Conservation (phyloP, 495 filamentous ascomycete genomes). For the Chlorociboria aeruginascens region DNA sequence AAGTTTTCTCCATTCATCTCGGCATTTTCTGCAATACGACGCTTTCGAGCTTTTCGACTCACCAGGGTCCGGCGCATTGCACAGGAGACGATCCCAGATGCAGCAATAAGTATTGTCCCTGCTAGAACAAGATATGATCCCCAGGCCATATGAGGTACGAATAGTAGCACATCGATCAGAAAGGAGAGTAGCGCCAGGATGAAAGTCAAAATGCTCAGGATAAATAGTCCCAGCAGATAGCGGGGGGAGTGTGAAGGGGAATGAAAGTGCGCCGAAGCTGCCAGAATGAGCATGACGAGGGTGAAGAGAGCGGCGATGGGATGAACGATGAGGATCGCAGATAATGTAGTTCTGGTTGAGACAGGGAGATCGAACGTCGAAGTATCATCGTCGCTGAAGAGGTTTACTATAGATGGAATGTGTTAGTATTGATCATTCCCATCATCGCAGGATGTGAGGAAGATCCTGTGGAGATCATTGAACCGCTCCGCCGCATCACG, state of each 20-base stretch:
- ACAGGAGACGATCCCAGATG: constrained; percentile 78
- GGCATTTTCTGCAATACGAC: constrained; percentile 80
- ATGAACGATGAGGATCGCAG: constrained; percentile 83
- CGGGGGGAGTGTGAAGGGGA: constrained; percentile 84
- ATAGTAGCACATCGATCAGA: constrained; percentile 88
- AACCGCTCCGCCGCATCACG: too few relatives aligned
- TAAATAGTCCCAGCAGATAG: constrained; percentile 73
- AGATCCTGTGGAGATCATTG: background rate
- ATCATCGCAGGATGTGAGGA: background rate
- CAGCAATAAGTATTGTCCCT: constrained; percentile 75
- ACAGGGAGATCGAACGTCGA: constrained; percentile 63
- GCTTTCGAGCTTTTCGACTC: constrained; percentile 80
- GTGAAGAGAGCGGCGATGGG: constrained; percentile 82
- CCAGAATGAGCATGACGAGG: constrained; percentile 70
- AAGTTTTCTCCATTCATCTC: constrained; percentile 93
- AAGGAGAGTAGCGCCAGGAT: constrained; percentile 80
- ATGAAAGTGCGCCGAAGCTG: constrained; percentile 75
- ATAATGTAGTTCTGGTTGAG: constrained; percentile 68
- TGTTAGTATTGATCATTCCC: background rate
- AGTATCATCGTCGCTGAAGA: constrained; percentile 26
- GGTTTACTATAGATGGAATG: constrained; percentile 2
- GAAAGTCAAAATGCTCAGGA: constrained; percentile 75
- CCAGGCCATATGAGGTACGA: constrained; percentile 89
- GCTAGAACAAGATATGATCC: constrained; percentile 91
- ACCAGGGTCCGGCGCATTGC: constrained; percentile 96